Evolutionary conservation across 1,284 basidiomycete species (phyloP).

Genomic region (Peniophora sp.): DNA sequence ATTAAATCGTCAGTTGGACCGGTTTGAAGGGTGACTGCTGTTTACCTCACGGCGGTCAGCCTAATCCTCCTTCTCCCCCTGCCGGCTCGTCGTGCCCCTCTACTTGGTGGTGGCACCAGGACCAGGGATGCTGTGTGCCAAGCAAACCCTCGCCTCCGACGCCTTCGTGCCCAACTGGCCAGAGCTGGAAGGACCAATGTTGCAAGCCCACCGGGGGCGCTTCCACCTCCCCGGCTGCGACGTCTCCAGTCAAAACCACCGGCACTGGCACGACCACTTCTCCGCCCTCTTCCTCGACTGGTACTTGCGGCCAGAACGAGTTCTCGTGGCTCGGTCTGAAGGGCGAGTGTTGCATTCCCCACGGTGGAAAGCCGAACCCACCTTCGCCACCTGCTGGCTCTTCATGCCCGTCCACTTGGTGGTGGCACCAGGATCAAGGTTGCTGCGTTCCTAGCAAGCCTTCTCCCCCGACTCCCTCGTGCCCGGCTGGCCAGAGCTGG

Average conservation of each 20-base stretch:
- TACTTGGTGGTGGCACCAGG: constrained; percentile 4
- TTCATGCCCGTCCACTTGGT: constrained; percentile 27
- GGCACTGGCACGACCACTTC: constrained; percentile 2
- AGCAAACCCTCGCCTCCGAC: constrained; percentile 2
- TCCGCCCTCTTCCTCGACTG: background rate
- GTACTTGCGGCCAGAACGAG: background rate
- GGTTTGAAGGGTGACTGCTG: constrained; percentile 28
- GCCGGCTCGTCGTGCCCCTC: constrained; percentile 32
- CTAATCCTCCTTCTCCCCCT: constrained; percentile 36
- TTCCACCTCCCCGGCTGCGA: too few relatives aligned
- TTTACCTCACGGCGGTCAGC: constrained; percentile 39
- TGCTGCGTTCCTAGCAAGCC: constrained; percentile 7
- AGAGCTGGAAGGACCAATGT: constrained; percentile 4
- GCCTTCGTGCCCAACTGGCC: constrained; percentile 6
- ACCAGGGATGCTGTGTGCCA: constrained; percentile 7
- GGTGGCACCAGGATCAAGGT: too few relatives aligned
- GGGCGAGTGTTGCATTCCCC: constrained; percentile 37
- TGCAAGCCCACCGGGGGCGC: too few relatives aligned
- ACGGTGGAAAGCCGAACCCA: constrained; percentile 35
- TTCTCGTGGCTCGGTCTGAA: background rate
- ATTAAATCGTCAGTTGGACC: background rate
- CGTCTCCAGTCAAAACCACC: background rate
- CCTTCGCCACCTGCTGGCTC: constrained; percentile 38
- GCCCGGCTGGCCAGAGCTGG: constrained; percentile 7
- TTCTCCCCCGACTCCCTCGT: constrained; percentile 5